Evolutionary conservation across 73 alveolate species (phyloP).

Genomic region (Diophrys appendiculata): DNA sequence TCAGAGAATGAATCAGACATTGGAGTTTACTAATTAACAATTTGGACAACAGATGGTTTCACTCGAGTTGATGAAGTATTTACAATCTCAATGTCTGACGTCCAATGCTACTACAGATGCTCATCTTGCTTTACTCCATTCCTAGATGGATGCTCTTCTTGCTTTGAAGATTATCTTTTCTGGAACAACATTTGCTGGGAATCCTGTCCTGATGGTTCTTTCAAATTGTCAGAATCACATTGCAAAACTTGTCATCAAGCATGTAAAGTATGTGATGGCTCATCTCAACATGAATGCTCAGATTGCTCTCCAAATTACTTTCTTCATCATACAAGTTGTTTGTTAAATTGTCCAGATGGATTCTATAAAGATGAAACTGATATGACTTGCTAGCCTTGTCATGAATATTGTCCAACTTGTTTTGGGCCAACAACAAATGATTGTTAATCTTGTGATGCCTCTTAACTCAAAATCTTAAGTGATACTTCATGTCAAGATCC

Average conservation of each 20-base stretch:
- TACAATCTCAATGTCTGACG: too few relatives aligned
- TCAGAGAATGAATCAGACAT: too few relatives aligned
- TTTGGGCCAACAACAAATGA: neutral
- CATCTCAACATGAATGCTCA: neutral
- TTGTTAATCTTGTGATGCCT: neutral
- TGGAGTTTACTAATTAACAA: too few relatives aligned
- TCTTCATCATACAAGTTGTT: neutral
- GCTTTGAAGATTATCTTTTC: too few relatives aligned
- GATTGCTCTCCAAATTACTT: neutral
- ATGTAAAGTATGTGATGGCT: neutral
- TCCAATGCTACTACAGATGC: too few relatives aligned
- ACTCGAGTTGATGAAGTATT: too few relatives aligned
- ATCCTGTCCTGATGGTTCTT: too few relatives aligned
- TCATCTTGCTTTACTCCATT: too few relatives aligned
- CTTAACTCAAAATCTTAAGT: neutral
- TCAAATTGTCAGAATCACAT: too few relatives aligned
- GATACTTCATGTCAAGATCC: neutral
- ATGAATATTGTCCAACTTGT: neutral
- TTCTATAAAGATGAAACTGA: neutral
- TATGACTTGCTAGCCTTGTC: neutral
- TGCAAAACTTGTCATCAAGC: neutral
- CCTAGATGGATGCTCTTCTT: too few relatives aligned
- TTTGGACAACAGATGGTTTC: too few relatives aligned
- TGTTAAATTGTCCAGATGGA: neutral
- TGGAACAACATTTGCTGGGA: too few relatives aligned